These are phyloP conservation scores for Blastobotrys capitulatus DNA, from an alignment of 1,139 yeast genomes.

Conservation along the genomic window DNA sequence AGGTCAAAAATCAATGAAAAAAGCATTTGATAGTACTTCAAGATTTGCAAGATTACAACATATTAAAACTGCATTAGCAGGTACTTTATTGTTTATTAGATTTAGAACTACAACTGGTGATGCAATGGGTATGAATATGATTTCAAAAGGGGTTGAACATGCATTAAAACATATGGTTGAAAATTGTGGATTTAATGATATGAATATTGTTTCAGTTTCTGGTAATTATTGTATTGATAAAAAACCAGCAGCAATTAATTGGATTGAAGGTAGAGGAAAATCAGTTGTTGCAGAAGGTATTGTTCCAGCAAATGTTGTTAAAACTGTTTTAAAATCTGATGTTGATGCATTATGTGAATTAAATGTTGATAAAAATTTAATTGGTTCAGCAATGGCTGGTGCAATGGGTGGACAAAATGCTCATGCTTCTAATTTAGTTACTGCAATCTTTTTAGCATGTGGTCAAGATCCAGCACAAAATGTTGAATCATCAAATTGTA, in stretches of 20 bases:
- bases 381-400: conserved; percentile 99
- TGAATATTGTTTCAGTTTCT: conserved; percentile 87
- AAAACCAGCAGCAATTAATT: conserved; percentile 95
- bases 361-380: conserved; percentile 79
- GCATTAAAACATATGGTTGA: conserved; percentile 80
- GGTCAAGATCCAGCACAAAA: conserved; percentile 99
- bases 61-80: conserved; percentile 93
- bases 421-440: conserved; percentile 92
- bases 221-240: conserved; percentile 98
- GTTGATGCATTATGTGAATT: conserved; percentile 90
- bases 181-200: conserved; percentile 88
- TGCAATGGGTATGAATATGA: conserved; percentile 99
- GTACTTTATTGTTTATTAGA: conserved; percentile 79
- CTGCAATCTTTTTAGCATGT: conserved; percentile 89
- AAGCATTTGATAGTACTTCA: conserved; percentile 93
- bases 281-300: conserved; percentile 97
- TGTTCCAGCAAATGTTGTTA: conserved; percentile 75
- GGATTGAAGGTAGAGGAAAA: conserved; percentile 99
- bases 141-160: conserved; percentile 93
- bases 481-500: conserved; percentile 96
- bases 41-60: conserved; percentile 93
- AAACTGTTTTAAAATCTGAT: conserved; percentile 78
- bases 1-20: conserved; percentile 75
- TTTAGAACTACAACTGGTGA: conserved; percentile 98
- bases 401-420: conserved; percentile 97